Percentiles rank a stretch among this genome's conserved stretches.
phyloP scores from a whole-genome alignment of 176 grass and related monocot genomes.

The Carex cristatella region DNA sequence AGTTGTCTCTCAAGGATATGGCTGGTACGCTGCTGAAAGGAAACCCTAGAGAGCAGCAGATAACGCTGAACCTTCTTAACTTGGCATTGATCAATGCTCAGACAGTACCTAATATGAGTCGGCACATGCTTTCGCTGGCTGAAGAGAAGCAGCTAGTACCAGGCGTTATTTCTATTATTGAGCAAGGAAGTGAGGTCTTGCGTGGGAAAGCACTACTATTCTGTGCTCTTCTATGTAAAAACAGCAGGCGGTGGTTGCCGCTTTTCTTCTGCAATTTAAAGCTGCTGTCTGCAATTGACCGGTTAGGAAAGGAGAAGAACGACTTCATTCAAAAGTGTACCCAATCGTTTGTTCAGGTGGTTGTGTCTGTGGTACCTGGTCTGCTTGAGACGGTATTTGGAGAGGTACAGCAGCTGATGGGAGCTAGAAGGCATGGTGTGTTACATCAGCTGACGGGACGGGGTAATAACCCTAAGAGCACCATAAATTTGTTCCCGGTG shows the following conservation, averaged over 20 bases:
- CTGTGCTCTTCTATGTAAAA: conserved; percentile 88
- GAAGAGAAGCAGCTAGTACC: conserved; percentile 87
- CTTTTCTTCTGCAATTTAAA: conserved; percentile 84
- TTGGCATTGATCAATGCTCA: conserved; percentile 63
- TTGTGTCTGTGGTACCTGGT: conserved; percentile 55
- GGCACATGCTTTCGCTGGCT: conserved; percentile 51
- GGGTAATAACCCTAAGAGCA: conserved; percentile 63
- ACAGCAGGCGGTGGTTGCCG: conserved; percentile 85
- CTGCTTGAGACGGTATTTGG: conserved; percentile 76
- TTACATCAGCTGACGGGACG: conserved; percentile 53
- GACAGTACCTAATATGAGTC: conserved; percentile 62
- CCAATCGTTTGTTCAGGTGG: conserved; percentile 72
- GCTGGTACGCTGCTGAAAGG: conserved; percentile 70
- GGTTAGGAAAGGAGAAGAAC: conserved; percentile 81
- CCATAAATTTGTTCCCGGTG: conserved; percentile 78
- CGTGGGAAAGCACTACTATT: conserved; percentile 88
- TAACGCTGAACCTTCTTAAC: conserved; percentile 77
- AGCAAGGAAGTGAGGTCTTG: conserved; percentile 73
- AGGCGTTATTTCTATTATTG: conserved; percentile 58
- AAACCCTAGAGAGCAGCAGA: conserved; percentile 84
- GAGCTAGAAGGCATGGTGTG: conserved; percentile 76
- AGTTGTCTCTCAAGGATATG: conserved; percentile 66
- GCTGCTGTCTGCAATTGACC: conserved; percentile 73
- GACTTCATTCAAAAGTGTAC: conserved; percentile 75
- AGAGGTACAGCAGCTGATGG: conserved; percentile 88